phyloP scores from a whole-genome alignment of 2,329 filamentous ascomycete genomes.

The Diaporthe batatas region DNA sequence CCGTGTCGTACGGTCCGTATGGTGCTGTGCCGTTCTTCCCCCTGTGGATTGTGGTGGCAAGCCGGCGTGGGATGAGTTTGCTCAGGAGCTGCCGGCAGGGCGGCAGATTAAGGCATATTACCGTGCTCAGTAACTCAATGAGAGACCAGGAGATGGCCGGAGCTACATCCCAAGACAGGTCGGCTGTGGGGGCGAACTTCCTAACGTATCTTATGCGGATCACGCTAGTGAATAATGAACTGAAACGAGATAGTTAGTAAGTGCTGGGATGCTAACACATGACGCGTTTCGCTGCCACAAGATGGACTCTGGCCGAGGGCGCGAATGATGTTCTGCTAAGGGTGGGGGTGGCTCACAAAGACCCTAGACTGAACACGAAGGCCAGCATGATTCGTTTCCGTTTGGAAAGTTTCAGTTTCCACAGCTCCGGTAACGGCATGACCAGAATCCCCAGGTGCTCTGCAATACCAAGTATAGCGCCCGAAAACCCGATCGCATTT shows the following conservation, averaged over 20 bases:
- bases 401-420: constrained; percentile 33
- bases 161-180: constrained; percentile 34
- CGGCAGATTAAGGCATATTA: constrained; percentile 34
- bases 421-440: constrained; percentile 31
- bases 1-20: background rate
- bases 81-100: constrained; percentile 29
- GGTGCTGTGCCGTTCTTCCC: constrained; percentile 1
- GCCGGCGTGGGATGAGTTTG: constrained; percentile 24
- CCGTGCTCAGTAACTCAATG: constrained; percentile 32
- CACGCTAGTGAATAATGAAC: constrained; percentile 31
- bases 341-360: constrained; percentile 17
- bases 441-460: constrained; percentile 31
- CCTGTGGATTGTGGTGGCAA: constrained; percentile 18
- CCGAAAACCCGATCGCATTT: constrained; percentile 31
- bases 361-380: constrained; percentile 34
- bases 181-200: constrained; percentile 31
- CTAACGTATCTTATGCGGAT: constrained; percentile 35
- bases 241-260: constrained; percentile 13
- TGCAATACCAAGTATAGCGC: constrained; percentile 24
- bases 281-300: background rate
- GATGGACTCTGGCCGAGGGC: background rate
- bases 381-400: constrained; percentile 29
- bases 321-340: background rate
- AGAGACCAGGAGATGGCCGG: constrained; percentile 35
- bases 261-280: constrained; percentile 4